These are phyloP conservation scores for Arctium minus DNA, from an alignment of 129 eudicot genomes.

Conservation along the genomic window DNA sequence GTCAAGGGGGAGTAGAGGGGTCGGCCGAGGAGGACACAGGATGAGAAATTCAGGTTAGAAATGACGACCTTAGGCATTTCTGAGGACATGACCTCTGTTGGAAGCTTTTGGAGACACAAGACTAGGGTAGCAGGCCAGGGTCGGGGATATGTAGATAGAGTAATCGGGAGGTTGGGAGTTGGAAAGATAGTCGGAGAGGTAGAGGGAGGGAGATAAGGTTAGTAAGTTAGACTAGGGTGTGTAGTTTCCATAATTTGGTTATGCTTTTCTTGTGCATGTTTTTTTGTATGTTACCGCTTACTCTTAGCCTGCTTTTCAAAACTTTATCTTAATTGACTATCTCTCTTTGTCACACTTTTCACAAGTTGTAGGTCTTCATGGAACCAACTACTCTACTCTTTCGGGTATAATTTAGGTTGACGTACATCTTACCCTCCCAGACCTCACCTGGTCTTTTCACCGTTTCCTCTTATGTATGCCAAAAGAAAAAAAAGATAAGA, in stretches of 20 bases:
- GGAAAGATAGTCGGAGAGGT: neutral
- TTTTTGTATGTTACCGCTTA: neutral
- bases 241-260: neutral
- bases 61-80: neutral
- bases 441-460: neutral
- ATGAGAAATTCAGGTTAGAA: neutral
- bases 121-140: neutral
- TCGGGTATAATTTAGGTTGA: neutral
- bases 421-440: neutral
- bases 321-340: neutral
- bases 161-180: neutral
- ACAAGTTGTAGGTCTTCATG: neutral
- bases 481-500: neutral
- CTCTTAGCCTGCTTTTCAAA: neutral
- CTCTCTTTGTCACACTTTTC: neutral
- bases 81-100: neutral
- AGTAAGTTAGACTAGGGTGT: neutral
- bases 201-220: neutral
- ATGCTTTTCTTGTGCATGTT: neutral
- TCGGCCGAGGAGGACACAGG: neutral
- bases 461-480: neutral
- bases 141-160: neutral
- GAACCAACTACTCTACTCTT: neutral
- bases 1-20: neutral
- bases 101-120: neutral